phyloP scores from a whole-genome alignment of 2,329 filamentous ascomycete species.

The Elsinoe arachidis region DNA sequence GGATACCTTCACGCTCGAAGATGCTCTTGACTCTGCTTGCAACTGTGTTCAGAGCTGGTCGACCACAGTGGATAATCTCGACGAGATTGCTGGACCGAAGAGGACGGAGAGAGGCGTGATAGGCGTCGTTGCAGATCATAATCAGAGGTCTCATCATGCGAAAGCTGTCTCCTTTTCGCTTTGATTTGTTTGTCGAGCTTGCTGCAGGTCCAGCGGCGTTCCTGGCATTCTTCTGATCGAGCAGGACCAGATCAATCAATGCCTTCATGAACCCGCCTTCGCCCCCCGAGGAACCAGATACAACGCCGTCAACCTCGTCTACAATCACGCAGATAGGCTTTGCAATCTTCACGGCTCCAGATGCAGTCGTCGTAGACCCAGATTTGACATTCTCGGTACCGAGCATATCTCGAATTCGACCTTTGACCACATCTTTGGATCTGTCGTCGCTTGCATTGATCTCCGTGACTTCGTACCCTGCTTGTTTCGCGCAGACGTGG shows the following conservation, averaged over 20 bases:
- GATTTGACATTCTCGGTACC: slow-evolving; percentile 86
- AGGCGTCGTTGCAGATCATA: slow-evolving; percentile 94
- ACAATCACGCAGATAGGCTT: slow-evolving; percentile 89
- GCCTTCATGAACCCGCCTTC: slow-evolving; percentile 96
- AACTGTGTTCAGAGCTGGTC: slow-evolving; percentile 78
- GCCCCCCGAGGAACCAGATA: slow-evolving; percentile 64
- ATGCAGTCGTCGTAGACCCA: slow-evolving; percentile 43
- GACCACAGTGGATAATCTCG: slow-evolving; percentile 85
- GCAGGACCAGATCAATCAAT: slow-evolving; percentile 76
- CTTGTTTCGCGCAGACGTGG: slow-evolving; percentile 90
- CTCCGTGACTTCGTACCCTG: slow-evolving; percentile 91
- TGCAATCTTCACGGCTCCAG: slow-evolving; percentile 58
- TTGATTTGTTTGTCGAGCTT: slow-evolving; percentile 35
- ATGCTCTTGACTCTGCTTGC: slow-evolving; percentile 71
- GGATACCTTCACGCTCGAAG: slow-evolving; percentile 81
- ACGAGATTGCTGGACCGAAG: slow-evolving; percentile 77
- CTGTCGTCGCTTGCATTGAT: slow-evolving; percentile 97
- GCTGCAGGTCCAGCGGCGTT: slow-evolving; percentile 22
- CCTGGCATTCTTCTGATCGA: slow-evolving; percentile 69
- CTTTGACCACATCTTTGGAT: slow-evolving; percentile 80
- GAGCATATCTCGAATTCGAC: slow-evolving; percentile 80
- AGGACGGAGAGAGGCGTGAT: slow-evolving; percentile 78
- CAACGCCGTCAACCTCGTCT: slow-evolving; percentile 93
- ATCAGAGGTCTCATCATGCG: slow-evolving; percentile 79
- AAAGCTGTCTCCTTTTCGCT: slow-evolving; percentile 78